Evolutionary conservation across 192 early-diverging fungal species (phyloP).

Genomic region (Linnemannia exigua): DNA sequence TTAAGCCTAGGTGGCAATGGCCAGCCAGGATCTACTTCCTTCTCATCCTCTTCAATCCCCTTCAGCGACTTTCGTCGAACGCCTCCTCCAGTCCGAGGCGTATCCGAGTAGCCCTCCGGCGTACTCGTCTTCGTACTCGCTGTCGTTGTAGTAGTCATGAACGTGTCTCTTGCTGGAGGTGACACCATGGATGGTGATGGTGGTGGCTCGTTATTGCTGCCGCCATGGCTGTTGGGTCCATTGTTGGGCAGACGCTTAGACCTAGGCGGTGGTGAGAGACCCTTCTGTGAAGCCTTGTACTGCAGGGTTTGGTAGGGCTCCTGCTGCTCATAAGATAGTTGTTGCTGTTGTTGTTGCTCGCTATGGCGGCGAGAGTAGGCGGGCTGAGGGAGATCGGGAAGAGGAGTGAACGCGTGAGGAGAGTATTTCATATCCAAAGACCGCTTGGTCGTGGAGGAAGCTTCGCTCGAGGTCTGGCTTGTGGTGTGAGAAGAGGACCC

Average conservation of each 20-base stretch:
- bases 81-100: conserved; percentile 34
- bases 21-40: background rate
- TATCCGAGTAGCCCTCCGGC: conserved; percentile 20
- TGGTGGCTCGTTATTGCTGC: background rate
- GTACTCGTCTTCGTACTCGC: background rate
- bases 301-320: conserved; percentile 8
- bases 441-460: conserved; percentile 9
- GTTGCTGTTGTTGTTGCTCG: background rate
- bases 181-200: background rate
- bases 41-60: background rate
- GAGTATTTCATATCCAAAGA: background rate
- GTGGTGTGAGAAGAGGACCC: background rate
- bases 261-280: conserved; percentile 43
- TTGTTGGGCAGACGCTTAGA: conserved; percentile 14
- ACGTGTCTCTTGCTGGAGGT: conserved; percentile 11
- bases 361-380: background rate
- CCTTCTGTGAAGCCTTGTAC: conserved; percentile 15
- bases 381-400: background rate
- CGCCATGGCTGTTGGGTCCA: background rate
- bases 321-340: background rate
- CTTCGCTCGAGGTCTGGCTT: background rate
- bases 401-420: background rate
- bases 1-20: conserved; percentile 12
- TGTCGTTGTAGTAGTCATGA: background rate
- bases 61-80: conserved; percentile 34